Percentiles rank a stretch among this genome's conserved stretches.
Evolutionary conservation across 1,284 basidiomycete genomes (phyloP).

Genomic region (Moesziomyces globuligerus): DNA sequence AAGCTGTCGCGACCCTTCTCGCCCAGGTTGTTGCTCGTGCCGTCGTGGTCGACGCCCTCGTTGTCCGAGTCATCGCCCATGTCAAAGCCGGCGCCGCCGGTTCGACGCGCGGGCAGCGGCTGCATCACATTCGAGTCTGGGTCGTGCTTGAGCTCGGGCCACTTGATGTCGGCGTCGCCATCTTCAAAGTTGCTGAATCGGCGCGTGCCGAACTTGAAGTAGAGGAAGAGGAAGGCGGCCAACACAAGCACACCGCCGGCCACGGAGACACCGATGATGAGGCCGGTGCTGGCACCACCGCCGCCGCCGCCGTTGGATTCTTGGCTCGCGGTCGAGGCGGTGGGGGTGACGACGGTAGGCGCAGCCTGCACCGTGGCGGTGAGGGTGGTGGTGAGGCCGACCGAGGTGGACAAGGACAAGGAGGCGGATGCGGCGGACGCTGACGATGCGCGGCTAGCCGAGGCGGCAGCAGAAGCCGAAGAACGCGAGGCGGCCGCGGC

Average conservation of each 20-base stretch:
- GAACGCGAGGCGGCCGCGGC: constrained; percentile 21
- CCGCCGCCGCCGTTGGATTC: constrained; percentile 7
- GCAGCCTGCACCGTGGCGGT: constrained; percentile 18
- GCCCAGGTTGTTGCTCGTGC: background rate
- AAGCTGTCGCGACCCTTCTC: constrained; percentile 51
- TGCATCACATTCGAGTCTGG: constrained; percentile 56
- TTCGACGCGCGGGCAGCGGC: constrained; percentile 61
- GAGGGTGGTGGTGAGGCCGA: constrained; percentile 27
- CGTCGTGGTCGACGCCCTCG: constrained; percentile 35
- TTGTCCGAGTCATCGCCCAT: constrained; percentile 63
- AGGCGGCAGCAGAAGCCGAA: constrained; percentile 18
- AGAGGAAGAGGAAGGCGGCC: constrained; percentile 53
- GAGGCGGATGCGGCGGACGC: constrained; percentile 11
- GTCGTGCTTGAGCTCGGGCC: constrained; percentile 65
- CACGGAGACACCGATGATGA: constrained; percentile 63
- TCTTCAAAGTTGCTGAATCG: constrained; percentile 52
- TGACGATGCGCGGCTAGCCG: constrained; percentile 23
- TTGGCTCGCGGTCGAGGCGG: constrained; percentile 4
- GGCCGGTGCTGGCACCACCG: constrained; percentile 40
- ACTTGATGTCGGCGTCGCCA: constrained; percentile 62
- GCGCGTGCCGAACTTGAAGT: constrained; percentile 59
- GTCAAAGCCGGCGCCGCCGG: constrained; percentile 64
- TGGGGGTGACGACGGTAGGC: constrained; percentile 8
- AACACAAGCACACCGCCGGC: constrained; percentile 61
- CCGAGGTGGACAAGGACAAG: constrained; percentile 21